Base-by-base conservation (phyloP, 2,329 filamentous ascomycete species). In the Leptodontidium sp. region DNA sequence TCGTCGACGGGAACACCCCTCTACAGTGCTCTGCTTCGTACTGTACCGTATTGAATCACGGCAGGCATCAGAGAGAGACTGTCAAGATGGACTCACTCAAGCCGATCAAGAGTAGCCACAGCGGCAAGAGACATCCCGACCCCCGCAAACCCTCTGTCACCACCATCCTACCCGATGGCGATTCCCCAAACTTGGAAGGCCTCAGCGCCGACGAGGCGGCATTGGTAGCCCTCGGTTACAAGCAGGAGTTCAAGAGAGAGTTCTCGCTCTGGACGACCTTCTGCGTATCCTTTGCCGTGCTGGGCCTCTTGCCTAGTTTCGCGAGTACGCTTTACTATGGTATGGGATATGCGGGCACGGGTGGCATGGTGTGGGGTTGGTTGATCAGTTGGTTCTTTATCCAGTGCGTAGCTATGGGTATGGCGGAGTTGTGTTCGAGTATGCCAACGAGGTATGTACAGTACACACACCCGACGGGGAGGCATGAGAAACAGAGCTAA, bases 351-450 rank as follows among this genome's bases (percentile, higher is more conserved):
- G 84, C 84, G 26, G 84, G 86, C 4, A 87, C 84, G 0, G 85
- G 83, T 68, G 88, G 89, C 29, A 91, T 92, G 89, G 89, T 89
- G 1, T 93, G 91, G 91, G 91, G 91, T 5, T 93, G 91, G 91
- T 80, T 93, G 35, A 83, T 93, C 57, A 90, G 90, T 61, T 91
- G 92, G 86, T 73, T 90, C 5, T 92, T 92, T 50, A 91, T 93
- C 49, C 87, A 92, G 76, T 89, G 87, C 78, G 87, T 93, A 66
- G 90, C 91, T 9, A 85, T 88, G 79, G 86, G 85, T 24, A 89
- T 90, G 87, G 91, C 91, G 1, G 91, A 93, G 79, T 81, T 93
- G 21, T 92, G 90, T 74, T 90, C 87, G 2, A 88, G 88, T 55
- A 92, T 93, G 90, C 90, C 90, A 4, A 92, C 90, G 1, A 88